Percentiles rank a stretch among this genome's conserved stretches.
These are phyloP conservation scores for Rhodotorula paludigena DNA, from an alignment of 768 basidiomycete genomes.

Conservation along the genomic window DNA sequence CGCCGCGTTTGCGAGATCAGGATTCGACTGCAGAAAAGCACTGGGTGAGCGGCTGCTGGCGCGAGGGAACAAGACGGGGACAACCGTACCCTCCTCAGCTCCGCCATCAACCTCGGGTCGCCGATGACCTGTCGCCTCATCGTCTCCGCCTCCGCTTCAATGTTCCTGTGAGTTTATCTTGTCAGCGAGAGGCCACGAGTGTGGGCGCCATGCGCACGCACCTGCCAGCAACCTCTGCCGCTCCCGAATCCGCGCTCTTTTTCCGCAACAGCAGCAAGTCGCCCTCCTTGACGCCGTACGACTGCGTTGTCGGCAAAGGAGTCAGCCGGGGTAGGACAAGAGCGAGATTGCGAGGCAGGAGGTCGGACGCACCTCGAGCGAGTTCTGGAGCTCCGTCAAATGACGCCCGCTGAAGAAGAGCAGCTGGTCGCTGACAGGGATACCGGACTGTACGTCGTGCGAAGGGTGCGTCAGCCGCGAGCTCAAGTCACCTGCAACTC, in stretches of 20 bases:
- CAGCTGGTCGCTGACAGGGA: constrained; percentile 66
- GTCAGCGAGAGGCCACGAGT: not conserved
- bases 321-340: not conserved
- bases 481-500: too few species aligned
- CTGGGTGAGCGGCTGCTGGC: too few species aligned
- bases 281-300: constrained; percentile 60
- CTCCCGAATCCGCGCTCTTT: constrained; percentile 46
- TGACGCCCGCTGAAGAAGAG: constrained; percentile 66
- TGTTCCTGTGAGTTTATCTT: constrained; percentile 52
- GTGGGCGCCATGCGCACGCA: constrained; percentile 34
- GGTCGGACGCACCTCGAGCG: constrained; percentile 53
- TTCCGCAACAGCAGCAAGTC: constrained; percentile 66
- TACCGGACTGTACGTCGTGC: constrained; percentile 59
- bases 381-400: constrained; percentile 61
- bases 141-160: constrained; percentile 80
- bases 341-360: not conserved
- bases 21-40: constrained; percentile 59
- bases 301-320: constrained; percentile 1
- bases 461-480: not conserved
- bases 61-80: too few species aligned
- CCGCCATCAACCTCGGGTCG: constrained; percentile 70
- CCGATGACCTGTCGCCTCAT: constrained; percentile 83
- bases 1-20: constrained; percentile 73
- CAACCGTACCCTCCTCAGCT: constrained; percentile 63
- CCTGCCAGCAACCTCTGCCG: constrained; percentile 52